These are phyloP conservation scores for Globisporangium mamillatum DNA, from an alignment of 352 stramenopile genomes.

Conservation along the genomic window DNA sequence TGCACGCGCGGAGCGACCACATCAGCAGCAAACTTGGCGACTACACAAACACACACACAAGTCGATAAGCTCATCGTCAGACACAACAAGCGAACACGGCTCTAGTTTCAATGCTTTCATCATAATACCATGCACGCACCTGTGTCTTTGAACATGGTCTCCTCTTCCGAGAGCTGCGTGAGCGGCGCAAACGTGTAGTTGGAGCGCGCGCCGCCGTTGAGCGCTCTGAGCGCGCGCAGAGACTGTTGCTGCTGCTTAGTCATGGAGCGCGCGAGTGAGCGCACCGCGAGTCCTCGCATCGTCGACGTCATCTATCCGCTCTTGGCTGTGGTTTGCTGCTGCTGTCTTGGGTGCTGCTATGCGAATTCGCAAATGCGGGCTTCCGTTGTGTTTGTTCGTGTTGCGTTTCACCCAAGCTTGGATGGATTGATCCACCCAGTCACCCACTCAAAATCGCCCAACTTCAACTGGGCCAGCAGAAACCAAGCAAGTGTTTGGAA, in stretches of 20 bases:
- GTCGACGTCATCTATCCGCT: slow-evolving; percentile 6
- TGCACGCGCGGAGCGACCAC: slow-evolving; percentile 86
- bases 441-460: slow-evolving; percentile 1
- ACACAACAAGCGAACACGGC: not conserved
- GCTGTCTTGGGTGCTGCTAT: not conserved
- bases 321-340: not conserved
- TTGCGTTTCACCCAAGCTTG: not conserved
- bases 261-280: not conserved
- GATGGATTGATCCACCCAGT: slow-evolving; percentile 3
- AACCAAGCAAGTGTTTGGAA: slow-evolving; percentile 1
- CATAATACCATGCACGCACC: slow-evolving; percentile 12
- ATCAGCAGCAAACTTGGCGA: slow-evolving; percentile 84
- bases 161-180: slow-evolving; percentile 61
- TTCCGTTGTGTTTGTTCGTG: not conserved
- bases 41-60: slow-evolving; percentile 21
- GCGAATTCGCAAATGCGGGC: slow-evolving; percentile 7
- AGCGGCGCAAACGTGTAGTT: slow-evolving; percentile 36
- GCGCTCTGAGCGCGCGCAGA: not conserved
- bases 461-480: not conserved
- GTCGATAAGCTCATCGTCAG: not conserved
- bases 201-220: slow-evolving; percentile 8
- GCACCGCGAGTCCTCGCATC: slow-evolving; percentile 9
- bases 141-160: slow-evolving; percentile 69
- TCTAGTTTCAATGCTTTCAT: not conserved
- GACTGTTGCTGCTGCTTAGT: slow-evolving; percentile 5